Evolutionary conservation across 257 asterid species (phyloP).

Genomic region (Rauvolfia tetraphylla): DNA sequence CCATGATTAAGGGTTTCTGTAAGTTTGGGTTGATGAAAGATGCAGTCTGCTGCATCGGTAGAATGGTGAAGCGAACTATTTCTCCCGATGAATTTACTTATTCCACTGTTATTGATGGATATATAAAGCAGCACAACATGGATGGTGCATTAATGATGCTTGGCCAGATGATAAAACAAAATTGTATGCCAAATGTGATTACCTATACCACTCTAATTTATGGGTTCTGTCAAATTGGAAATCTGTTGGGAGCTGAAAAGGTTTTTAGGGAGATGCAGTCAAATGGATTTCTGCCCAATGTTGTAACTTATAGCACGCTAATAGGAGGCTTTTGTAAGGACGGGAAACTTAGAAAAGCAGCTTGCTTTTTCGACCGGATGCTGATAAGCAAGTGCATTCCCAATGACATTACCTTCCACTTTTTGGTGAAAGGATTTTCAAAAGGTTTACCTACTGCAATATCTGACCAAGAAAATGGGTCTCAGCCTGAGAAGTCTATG

Average conservation of each 20-base stretch:
- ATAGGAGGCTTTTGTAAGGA: constrained; percentile 72
- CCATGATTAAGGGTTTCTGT: constrained; percentile 89
- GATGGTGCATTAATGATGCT: constrained; percentile 52
- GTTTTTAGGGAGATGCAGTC: constrained; percentile 49
- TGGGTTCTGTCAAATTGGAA: constrained; percentile 67
- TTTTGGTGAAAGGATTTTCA: constrained; percentile 70
- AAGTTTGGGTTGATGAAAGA: constrained; percentile 66
- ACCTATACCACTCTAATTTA: constrained; percentile 63
- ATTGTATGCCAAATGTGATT: constrained; percentile 51
- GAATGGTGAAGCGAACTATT: constrained; percentile 47
- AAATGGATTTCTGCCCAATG: constrained; percentile 64
- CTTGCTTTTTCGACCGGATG: constrained; percentile 70
- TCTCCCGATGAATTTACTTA: constrained; percentile 71
- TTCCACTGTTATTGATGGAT: constrained; percentile 83
- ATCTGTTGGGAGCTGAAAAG: constrained; percentile 51
- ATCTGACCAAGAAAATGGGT: constrained; percentile 16
- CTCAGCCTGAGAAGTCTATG: constrained; percentile 32
- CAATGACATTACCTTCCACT: constrained; percentile 69
- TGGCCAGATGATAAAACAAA: constrained; percentile 49
- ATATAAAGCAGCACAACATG: constrained; percentile 62
- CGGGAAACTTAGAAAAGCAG: constrained; percentile 61
- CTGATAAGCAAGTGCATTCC: constrained; percentile 64
- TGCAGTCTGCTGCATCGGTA: constrained; percentile 53
- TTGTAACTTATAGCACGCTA: constrained; percentile 72
- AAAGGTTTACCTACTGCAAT: constrained; percentile 27